A percentile compares a stretch with the other conserved stretches of the same genome.
These are phyloP conservation scores for Rasamsonia emersonii DNA, from an alignment of 2,329 filamentous ascomycete genomes.

Conservation along the genomic window DNA sequence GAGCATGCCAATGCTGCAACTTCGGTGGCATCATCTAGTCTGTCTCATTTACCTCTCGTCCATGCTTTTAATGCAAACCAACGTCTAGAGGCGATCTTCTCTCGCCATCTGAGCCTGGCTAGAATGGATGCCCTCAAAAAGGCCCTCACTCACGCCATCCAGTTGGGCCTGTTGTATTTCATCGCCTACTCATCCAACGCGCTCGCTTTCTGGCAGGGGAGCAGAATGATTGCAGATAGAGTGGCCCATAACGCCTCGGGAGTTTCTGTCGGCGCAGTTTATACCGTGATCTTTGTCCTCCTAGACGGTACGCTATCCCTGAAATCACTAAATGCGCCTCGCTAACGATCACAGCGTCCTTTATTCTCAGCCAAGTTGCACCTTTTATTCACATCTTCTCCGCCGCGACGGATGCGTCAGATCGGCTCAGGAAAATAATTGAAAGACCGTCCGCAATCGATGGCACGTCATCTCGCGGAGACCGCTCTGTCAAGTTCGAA, in stretches of 20 bases:
- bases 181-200: conserved; percentile 57
- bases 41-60: conserved; percentile 49
- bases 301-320: conserved; percentile 23
- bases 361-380: conserved; percentile 30
- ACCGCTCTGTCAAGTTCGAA: background rate
- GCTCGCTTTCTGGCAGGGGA: conserved; percentile 58
- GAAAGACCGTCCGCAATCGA: conserved; percentile 12
- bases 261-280: conserved; percentile 26
- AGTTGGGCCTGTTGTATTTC: conserved; percentile 54
- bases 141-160: conserved; percentile 44
- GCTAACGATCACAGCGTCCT: conserved; percentile 19
- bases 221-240: conserved; percentile 38
- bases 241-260: conserved; percentile 20
- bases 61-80: conserved; percentile 50
- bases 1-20: conserved; percentile 46
- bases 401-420: conserved; percentile 10
- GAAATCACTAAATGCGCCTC: conserved; percentile 5
- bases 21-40: conserved; percentile 50
- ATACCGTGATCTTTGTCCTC: conserved; percentile 32
- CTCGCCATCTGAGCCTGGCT: conserved; percentile 43
- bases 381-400: conserved; percentile 26
- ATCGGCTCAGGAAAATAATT: conserved; percentile 10
- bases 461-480: conserved; percentile 5
- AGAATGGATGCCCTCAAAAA: conserved; percentile 48
- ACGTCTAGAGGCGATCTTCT: conserved; percentile 43